phyloP scores from a whole-genome alignment of 192 early-diverging fungal species.

The Coemansia furcata region DNA sequence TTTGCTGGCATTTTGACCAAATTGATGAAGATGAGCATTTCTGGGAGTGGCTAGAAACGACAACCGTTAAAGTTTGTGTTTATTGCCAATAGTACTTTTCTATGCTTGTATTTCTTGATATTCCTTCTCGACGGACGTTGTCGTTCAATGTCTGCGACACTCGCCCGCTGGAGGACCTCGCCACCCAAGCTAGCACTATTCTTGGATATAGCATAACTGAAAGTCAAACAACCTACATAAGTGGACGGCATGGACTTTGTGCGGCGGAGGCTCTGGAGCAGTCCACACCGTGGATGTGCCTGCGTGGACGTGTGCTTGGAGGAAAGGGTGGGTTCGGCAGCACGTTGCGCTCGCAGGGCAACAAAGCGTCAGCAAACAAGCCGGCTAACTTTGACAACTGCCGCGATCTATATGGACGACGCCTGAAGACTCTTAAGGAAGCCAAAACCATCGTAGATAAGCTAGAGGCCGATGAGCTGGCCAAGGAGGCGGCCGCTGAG shows the following conservation, averaged over 20 bases:
- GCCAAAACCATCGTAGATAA: conserved; percentile 70
- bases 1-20: neutral
- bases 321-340: conserved; percentile 99
- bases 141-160: conserved; percentile 23
- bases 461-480: conserved; percentile 20
- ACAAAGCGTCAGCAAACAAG: conserved; percentile 81
- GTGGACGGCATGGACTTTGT: conserved; percentile 29
- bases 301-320: conserved; percentile 56
- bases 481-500: conserved; percentile 40
- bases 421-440: conserved; percentile 87
- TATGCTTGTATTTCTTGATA: conserved; percentile 37
- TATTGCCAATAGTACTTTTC: neutral
- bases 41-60: neutral
- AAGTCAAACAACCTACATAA: conserved; percentile 11
- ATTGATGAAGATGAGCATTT: neutral
- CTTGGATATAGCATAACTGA: conserved; percentile 1
- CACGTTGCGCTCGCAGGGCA: conserved; percentile 91
- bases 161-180: conserved; percentile 28
- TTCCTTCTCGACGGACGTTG: conserved; percentile 12
- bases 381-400: conserved; percentile 92
- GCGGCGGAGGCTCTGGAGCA: conserved; percentile 13
- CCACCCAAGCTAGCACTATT: conserved; percentile 2
- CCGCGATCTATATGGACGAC: conserved; percentile 86
- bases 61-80: neutral
- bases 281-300: conserved; percentile 16